These are phyloP conservation scores for Jatropha multifida DNA, from an alignment of 441 rosid species.

Conservation along the genomic window DNA sequence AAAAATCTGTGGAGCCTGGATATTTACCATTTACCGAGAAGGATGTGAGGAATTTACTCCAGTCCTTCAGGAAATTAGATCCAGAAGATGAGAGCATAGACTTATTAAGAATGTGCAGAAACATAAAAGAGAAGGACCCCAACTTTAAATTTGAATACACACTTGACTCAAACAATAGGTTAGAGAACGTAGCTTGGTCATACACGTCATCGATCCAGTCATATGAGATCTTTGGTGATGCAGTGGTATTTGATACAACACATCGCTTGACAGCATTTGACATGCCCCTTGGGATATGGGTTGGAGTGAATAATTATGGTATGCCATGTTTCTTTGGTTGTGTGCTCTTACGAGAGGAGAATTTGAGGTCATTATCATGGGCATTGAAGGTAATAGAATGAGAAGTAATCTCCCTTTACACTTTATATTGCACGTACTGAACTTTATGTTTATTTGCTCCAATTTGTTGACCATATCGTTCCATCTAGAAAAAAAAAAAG, in stretches of 20 bases:
- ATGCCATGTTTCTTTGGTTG: slow-evolving; percentile 98
- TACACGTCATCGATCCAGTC: slow-evolving; percentile 86
- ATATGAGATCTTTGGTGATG: slow-evolving; percentile 92
- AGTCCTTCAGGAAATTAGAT: slow-evolving; percentile 79
- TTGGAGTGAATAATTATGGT: slow-evolving; percentile 91
- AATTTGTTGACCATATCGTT: slow-evolving; percentile 4
- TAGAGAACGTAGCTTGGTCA: slow-evolving; percentile 96
- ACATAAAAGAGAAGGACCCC: slow-evolving; percentile 89
- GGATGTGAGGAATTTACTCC: slow-evolving; percentile 95
- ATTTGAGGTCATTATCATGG: slow-evolving; percentile 79
- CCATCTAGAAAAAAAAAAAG: not conserved
- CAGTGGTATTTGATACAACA: slow-evolving; percentile 89
- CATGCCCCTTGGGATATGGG: slow-evolving; percentile 97
- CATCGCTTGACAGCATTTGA: slow-evolving; percentile 88
- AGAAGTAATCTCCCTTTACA: slow-evolving; percentile 10
- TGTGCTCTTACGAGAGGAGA: slow-evolving; percentile 81
- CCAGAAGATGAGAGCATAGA: slow-evolving; percentile 89
- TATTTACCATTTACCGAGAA: slow-evolving; percentile 92
- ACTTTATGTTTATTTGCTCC: slow-evolving; percentile 14
- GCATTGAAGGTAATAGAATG: slow-evolving; percentile 75
- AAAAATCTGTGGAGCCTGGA: slow-evolving; percentile 94
- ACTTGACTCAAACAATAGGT: slow-evolving; percentile 59
- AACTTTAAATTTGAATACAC: slow-evolving; percentile 82
- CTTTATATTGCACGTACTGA: not conserved
- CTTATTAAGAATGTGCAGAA: slow-evolving; percentile 83